Base-by-base conservation (phyloP, 1,284 basidiomycete genomes). In the Rhodotorula mucilaginosa region DNA sequence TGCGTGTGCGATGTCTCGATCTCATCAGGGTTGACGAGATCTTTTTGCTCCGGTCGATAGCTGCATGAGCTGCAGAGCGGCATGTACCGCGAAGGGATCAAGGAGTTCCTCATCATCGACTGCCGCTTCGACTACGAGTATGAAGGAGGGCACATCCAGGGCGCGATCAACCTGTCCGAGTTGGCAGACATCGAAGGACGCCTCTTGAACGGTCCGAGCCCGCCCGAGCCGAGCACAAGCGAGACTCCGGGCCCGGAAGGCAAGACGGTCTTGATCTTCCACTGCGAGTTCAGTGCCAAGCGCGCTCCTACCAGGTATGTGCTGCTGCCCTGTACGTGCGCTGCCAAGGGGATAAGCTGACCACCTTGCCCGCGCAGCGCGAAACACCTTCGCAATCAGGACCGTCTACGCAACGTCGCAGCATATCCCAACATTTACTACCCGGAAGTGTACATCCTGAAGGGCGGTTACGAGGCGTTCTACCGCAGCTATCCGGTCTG, bases 101-200 rank as follows among this genome's bases (percentile, higher is more conserved):
- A 85, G 56, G 84, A 87, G 60, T 95, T 85, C 80, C 86, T 90
- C 73, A 83, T 99, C 67, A 89, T 99, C 78, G 96, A 99, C 83
- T 99, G 97, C 81, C 91, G 96, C 44, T 99, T 99, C 81, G 92
- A 93, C 75, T 99, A 97, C 80, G 97, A 99, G 83, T 97, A 90
- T 81, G 85, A 87, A 62, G 96, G 96, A 18, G 97, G 96, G 0
- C 96, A 99, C 82, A 89, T 99, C 72, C 87, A 87, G 6, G 91
- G 93, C 23, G 95, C 97, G 3, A 85, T 95, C 81, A 98, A 98
- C 81, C 88, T 99, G 78, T 92, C 91, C 80, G 92, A 89, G n/a
- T 88, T 89, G 18, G 82, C 86, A 51, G 88, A 87, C 62, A 87
- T 97, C 44, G 93, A 97, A 79, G 88, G 90, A 54, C 85, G 92